Percentiles rank a stretch among this genome's conserved stretches.
These are phyloP conservation scores for Logfia minima DNA, from an alignment of 129 eudicot species.

Conservation along the genomic window DNA sequence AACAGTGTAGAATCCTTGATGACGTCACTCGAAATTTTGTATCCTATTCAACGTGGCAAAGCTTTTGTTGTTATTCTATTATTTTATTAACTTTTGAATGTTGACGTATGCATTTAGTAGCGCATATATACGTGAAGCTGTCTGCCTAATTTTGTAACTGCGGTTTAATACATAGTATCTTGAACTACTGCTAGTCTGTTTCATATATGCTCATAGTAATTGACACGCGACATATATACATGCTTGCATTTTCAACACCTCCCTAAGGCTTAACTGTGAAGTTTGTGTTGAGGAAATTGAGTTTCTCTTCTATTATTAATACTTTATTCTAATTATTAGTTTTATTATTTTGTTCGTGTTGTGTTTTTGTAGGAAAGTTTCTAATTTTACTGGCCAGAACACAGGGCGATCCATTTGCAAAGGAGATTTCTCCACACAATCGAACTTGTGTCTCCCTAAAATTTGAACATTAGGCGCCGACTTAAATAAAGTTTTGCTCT, in stretches of 20 bases:
- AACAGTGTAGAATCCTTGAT: constrained; percentile 8
- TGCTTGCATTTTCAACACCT: background rate
- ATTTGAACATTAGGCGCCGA: background rate
- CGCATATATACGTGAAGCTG: background rate
- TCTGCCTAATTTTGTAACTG: background rate
- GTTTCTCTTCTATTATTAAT: background rate
- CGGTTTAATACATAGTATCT: background rate
- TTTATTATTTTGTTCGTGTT: background rate
- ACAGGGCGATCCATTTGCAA: background rate
- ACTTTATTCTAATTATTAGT: background rate
- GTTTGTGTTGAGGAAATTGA: background rate
- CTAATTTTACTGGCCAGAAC: background rate
- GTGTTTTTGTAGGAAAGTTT: background rate
- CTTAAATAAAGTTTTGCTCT: too few relatives aligned
- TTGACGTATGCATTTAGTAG: background rate
- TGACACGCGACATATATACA: background rate
- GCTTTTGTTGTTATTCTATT: background rate
- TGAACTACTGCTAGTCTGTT: background rate
- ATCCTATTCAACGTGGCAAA: background rate
- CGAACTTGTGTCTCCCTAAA: background rate
- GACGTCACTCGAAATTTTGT: constrained; percentile 1
- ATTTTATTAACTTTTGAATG: background rate
- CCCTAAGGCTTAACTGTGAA: background rate
- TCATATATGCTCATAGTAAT: background rate
- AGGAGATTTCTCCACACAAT: background rate